A percentile compares a stretch with the other conserved stretches of the same genome.
These are phyloP conservation scores for Haplosporangium sp. DNA, from an alignment of 371 early-diverging fungal species.

Conservation along the genomic window DNA sequence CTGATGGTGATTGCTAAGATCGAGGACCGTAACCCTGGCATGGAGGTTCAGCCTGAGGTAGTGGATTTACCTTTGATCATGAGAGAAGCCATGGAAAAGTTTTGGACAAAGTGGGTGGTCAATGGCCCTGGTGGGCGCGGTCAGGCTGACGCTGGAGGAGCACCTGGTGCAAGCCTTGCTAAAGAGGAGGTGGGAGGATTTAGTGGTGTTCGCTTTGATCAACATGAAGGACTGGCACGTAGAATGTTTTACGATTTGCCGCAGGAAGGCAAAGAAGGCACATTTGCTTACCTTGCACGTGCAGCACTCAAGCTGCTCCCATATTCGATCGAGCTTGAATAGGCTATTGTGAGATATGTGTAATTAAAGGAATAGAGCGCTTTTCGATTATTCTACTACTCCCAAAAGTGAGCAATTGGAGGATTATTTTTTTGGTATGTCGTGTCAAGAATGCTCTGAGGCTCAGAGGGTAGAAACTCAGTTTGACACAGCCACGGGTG, in stretches of 20 bases:
- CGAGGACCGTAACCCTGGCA: constrained; percentile 72
- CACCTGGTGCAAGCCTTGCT: constrained; percentile 1
- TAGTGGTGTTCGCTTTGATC: constrained; percentile 62
- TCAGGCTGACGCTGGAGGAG: constrained; percentile 2
- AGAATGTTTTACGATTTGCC: constrained; percentile 86
- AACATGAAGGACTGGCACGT: constrained; percentile 73
- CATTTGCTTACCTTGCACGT: constrained; percentile 72
- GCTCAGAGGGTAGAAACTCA: too few relatives aligned
- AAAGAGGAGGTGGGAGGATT: neutral
- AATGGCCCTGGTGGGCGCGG: constrained; percentile 54
- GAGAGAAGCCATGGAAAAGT: constrained; percentile 71
- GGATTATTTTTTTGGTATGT: too few relatives aligned
- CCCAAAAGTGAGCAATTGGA: too few relatives aligned
- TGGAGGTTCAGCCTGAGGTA: constrained; percentile 61
- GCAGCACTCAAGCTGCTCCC: constrained; percentile 41
- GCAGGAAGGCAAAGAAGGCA: constrained; percentile 74
- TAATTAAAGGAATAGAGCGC: neutral
- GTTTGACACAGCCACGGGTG: too few relatives aligned
- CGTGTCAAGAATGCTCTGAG: too few relatives aligned
- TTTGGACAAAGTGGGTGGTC: constrained; percentile 77
- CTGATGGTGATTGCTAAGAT: constrained; percentile 75
- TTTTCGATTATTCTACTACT: too few relatives aligned
- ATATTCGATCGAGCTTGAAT: constrained; percentile 51
- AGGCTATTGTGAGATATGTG: neutral
- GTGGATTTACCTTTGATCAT: constrained; percentile 73